Percentiles rank a stretch among this genome's conserved stretches.
phyloP scores from a whole-genome alignment of 495 filamentous ascomycete genomes.

The Talaromyces wortmannii region DNA sequence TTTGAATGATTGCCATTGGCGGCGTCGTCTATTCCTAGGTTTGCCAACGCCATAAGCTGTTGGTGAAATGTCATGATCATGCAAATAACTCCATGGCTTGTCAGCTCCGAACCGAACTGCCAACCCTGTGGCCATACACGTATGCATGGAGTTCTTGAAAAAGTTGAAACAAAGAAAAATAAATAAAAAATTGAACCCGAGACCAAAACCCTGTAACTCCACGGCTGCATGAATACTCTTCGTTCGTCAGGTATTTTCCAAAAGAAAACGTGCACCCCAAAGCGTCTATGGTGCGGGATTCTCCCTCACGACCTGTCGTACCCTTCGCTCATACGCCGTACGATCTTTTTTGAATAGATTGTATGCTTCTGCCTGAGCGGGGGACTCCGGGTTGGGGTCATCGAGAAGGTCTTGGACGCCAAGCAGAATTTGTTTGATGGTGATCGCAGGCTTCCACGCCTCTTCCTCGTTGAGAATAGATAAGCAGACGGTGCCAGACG shows the following conservation, averaged over 20 bases:
- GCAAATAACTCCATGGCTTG: too few relatives aligned
- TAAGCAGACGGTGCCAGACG: constrained; percentile 94
- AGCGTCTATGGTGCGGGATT: constrained; percentile 60
- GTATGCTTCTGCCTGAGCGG: constrained; percentile 95
- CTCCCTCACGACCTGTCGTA: constrained; percentile 79
- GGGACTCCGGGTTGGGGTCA: constrained; percentile 94
- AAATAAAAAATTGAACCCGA: too few relatives aligned
- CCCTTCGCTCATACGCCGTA: constrained; percentile 77
- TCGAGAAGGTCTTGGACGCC: constrained; percentile 94
- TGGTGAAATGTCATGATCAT: too few relatives aligned
- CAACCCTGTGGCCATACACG: too few relatives aligned
- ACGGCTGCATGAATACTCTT: background rate
- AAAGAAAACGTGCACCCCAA: background rate
- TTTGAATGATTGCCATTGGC: background rate
- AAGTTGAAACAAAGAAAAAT: too few relatives aligned
- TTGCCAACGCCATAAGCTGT: too few relatives aligned
- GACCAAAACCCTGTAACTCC: background rate
- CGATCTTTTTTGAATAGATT: constrained; percentile 93
- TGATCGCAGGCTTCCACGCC: constrained; percentile 97
- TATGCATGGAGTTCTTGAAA: too few relatives aligned
- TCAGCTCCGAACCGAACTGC: too few relatives aligned
- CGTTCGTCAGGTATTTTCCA: background rate
- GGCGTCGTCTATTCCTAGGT: too few relatives aligned
- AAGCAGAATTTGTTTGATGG: constrained; percentile 92
- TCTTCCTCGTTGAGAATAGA: constrained; percentile 99